These are phyloP conservation scores for Tolypocladium pustulatum DNA, from an alignment of 2,329 filamentous ascomycete species.

Conservation along the genomic window DNA sequence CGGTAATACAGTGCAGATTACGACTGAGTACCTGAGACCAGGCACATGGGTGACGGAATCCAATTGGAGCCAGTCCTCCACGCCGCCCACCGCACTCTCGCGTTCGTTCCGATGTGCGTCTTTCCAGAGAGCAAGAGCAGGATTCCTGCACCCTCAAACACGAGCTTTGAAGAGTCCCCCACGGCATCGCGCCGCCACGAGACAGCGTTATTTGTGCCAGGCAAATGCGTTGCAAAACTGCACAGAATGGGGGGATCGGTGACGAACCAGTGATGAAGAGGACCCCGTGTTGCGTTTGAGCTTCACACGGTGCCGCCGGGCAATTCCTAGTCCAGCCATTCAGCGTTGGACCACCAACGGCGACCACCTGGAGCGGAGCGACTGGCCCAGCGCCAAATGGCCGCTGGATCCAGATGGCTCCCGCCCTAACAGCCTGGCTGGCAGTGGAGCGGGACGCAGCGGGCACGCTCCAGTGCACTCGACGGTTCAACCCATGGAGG, in stretches of 20 bases:
- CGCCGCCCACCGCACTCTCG: not conserved
- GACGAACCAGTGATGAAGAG: not conserved
- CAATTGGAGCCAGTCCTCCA: not conserved
- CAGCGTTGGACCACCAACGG: not conserved
- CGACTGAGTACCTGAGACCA: not conserved
- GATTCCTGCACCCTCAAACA: no score
- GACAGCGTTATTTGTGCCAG: not conserved
- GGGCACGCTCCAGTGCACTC: not conserved
- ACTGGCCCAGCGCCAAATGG: not conserved
- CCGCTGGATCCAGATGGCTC: not conserved
- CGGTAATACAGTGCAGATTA: not conserved
- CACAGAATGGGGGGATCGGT: not conserved
- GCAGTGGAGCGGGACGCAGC: not conserved
- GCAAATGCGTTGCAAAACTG: not conserved
- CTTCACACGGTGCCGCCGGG: not conserved
- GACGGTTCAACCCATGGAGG: not conserved
- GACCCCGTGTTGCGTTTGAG: not conserved
- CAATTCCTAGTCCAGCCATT: not conserved
- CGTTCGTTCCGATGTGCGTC: no score
- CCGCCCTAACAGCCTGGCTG: not conserved
- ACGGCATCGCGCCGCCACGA: not conserved
- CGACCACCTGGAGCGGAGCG: not conserved
- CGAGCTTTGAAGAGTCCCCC: not conserved
- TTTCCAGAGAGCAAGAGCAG: no score
- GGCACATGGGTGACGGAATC: not conserved